Percentiles rank a stretch among this genome's conserved stretches.
Conservation (phyloP, 2,329 filamentous ascomycete species). For the Incumbomyces delicatus region DNA sequence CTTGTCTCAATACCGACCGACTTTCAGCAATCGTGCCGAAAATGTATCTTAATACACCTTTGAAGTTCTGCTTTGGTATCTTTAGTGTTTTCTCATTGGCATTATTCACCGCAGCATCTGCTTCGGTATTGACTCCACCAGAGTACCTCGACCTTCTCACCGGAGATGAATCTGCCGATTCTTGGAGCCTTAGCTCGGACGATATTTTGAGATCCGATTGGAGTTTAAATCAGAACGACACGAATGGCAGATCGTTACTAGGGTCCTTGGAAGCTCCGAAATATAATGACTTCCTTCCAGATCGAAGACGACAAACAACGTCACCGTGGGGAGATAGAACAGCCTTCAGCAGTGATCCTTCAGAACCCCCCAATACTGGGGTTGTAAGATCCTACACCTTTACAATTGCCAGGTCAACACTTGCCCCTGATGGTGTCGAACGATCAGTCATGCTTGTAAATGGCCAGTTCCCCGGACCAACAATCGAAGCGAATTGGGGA, state of each 20-base stretch:
- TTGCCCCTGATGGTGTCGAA: conserved; percentile 24
- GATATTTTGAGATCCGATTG: not conserved
- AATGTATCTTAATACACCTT: conserved; percentile 1
- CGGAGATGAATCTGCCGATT: not conserved
- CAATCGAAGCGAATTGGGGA: conserved; percentile 25
- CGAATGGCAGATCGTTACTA: conserved; percentile 14
- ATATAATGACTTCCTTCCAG: conserved; percentile 11
- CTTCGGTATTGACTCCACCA: not conserved
- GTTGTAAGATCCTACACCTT: conserved; percentile 25
- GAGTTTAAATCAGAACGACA: conserved; percentile 10
- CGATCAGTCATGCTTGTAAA: conserved; percentile 25
- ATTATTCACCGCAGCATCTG: not conserved
- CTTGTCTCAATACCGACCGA: not conserved
- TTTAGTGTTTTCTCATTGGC: not conserved
- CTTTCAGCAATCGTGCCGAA: not conserved
- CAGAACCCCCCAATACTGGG: conserved; percentile 12
- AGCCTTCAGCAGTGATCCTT: conserved; percentile 13
- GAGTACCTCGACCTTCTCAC: conserved; percentile 6
- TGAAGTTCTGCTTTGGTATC: not conserved
- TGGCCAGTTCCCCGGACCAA: conserved; percentile 48
- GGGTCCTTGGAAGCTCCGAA: conserved; percentile 14
- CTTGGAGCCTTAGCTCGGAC: conserved; percentile 1
- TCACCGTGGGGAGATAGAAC: conserved; percentile 11
- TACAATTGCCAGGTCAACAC: conserved; percentile 17
- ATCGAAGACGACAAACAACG: conserved; percentile 1